Evolutionary conservation across 208 protist species (phyloP), one percentile per base, ranked within the genome.

Genomic region (Blechomonas ayalai): DNA sequence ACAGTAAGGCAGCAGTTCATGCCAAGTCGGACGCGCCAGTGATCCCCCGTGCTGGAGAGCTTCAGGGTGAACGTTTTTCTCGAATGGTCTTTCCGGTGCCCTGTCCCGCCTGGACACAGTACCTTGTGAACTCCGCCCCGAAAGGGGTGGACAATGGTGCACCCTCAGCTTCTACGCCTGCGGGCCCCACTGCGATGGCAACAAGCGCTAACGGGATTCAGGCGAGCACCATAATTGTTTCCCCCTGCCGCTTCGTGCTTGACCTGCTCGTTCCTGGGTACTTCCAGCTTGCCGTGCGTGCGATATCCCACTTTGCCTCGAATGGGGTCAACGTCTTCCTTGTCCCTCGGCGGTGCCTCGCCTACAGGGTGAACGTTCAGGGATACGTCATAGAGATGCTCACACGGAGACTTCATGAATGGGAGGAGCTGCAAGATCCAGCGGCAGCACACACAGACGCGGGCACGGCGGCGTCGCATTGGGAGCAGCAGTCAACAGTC

Each of bases 271-370:
- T 63, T 0, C 47, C 72, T 8, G 62, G 72, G 7, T 63, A 78
- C 32, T 76, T 67, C 40, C 20, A 27, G 0, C 38, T 79, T n/a
- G 65, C 69, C 7, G 43, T 58, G 0, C 50, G 25, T 1, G 46
- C 62, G 2, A 70, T 82, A 20, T 48, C n/a, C n/a, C 31, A 71
- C 44, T 46, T 82, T 28, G 47, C 23, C 7, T 4, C 20, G n/a
- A 40, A 22, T 36, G 54, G 48, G 25, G 31, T 80, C 7, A 72
- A 84, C 52, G 80, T 89, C n/a, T 70, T 79, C 26, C 63, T 83
- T 29, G 54, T 73, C 0, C 75, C 80, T 3, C 56, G 63, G 16
- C 48, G 47, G 23, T 67, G 65, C 1, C 61, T 82, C 18, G 52
- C 66, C 41, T 34, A 36, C n/a, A 1, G 42, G 20, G 53, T 78